These are phyloP conservation scores for Miamiensis avidus DNA, from an alignment of 169 alveolate species.

Conservation along the genomic window DNA sequence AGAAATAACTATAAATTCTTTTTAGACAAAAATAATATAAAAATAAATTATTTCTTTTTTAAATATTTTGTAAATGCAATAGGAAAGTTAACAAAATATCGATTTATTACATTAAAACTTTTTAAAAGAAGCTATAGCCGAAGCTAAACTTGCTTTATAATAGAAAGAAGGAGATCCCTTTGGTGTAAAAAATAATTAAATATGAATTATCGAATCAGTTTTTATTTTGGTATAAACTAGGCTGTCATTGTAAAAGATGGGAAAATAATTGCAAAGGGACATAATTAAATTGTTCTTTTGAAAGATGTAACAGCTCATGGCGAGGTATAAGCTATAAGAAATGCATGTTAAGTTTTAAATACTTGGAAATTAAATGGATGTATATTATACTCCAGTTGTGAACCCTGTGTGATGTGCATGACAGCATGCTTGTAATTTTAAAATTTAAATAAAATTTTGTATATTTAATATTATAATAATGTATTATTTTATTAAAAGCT, in stretches of 20 bases:
- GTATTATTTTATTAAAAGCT: background rate
- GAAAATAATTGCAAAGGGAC: background rate
- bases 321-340: background rate
- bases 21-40: too few relatives aligned
- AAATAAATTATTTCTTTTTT: too few relatives aligned
- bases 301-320: background rate
- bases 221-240: background rate
- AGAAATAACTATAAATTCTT: too few relatives aligned
- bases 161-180: background rate
- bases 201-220: background rate
- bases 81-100: too few relatives aligned
- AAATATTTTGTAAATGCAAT: too few relatives aligned
- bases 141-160: background rate
- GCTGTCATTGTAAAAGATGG: background rate
- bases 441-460: too few relatives aligned
- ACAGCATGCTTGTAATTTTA: background rate
- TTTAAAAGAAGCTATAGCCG: background rate
- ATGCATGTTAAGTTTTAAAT: background rate
- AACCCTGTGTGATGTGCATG: background rate
- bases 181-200: background rate
- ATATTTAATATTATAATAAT: too few relatives aligned
- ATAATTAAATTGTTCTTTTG: background rate
- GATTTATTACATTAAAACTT: background rate
- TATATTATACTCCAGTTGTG: background rate
- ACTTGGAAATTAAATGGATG: background rate